Evolutionary conservation across 2,329 filamentous ascomycete species (phyloP), one percentile per base, ranked within the genome.

Genomic region (Nemania abortiva): DNA sequence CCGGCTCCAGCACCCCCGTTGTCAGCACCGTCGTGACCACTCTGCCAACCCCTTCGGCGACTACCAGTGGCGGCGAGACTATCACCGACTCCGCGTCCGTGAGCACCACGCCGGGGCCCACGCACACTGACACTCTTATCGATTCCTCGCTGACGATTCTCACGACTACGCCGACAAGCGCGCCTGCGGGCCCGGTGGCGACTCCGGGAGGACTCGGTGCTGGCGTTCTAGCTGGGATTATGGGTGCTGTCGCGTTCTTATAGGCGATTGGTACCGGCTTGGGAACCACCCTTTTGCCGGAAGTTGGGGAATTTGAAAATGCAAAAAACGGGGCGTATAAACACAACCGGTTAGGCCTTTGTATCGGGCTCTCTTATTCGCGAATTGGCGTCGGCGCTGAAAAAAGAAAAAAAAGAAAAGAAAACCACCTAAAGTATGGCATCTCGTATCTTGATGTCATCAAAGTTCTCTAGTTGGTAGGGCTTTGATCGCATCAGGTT

Each of bases 171-270:
- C 29, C 31, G 15, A 27, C 68, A 2, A 58, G 47, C 11, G 34
- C 56, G 31, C 62, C 60, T 18, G 53, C 57, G 1, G 70, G 61
- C 45, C 73, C 65, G 6, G 74, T 70, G 2, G 72, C 71, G 42
- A 71, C 67, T 6, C 65, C 71, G 15, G 61, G 54, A 20, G 37
- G 49, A 22, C 15, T 72, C 1, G 72, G 71, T 1, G 70, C 67
- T 6, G 75, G 74, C 6, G 39, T 76, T 20, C 9, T 76, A 59
- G 74, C 69, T 52, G 75, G 73, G 11, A 55, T 77, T 10, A 13
- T 74, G 15, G 75, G 74, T 50, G 58, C 68, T 29, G 59, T 71
- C 54, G 75, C 61, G 52, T 64, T 68, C 3, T 47, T 76, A 61
- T 77, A 53, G 15, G 37, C 5, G 31, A 34, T 42, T 15, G 37